Conservation (phyloP, 768 basidiomycete species). For the Leccinum longicurvipes region DNA sequence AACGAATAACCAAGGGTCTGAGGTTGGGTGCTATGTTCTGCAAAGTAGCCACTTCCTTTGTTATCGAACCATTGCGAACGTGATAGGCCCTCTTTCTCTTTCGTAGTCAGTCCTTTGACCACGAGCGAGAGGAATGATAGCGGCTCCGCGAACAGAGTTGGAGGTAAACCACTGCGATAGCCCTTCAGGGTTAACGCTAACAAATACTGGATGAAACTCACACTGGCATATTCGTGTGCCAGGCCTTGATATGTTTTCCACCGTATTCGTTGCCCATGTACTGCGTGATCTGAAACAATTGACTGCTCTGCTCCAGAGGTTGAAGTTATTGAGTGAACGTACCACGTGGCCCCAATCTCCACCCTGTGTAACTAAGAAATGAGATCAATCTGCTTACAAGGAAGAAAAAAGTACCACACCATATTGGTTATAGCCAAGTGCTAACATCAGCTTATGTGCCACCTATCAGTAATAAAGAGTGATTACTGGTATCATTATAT, state of each 20-base stretch:
- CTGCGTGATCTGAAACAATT: constrained; percentile 32
- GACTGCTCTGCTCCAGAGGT: neutral
- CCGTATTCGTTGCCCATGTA: constrained; percentile 35
- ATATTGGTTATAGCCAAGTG: constrained; percentile 47
- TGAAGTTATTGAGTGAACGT: neutral
- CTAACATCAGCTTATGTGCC: constrained; percentile 46
- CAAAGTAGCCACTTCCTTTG: constrained; percentile 31
- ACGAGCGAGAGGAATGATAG: constrained; percentile 26
- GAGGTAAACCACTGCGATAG: constrained; percentile 17
- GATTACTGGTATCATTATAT: neutral
- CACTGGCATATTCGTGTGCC: constrained; percentile 51
- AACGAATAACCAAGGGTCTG: constrained; percentile 54
- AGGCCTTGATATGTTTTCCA: constrained; percentile 44
- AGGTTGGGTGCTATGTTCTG: constrained; percentile 39
- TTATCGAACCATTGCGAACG: constrained; percentile 16
- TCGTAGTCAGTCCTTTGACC: constrained; percentile 25
- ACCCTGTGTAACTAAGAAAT: constrained; percentile 41
- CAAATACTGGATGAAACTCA: constrained; percentile 31
- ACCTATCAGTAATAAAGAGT: constrained; percentile 27
- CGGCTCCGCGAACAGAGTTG: constrained; percentile 23
- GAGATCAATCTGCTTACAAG: neutral
- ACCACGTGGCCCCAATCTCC: constrained; percentile 47
- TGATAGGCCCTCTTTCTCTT: constrained; percentile 25
- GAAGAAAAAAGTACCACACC: constrained; percentile 27
- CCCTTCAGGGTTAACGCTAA: neutral